Evolutionary conservation across 2,329 filamentous ascomycete species (phyloP).

Genomic region (Calonectria leucothoes): DNA sequence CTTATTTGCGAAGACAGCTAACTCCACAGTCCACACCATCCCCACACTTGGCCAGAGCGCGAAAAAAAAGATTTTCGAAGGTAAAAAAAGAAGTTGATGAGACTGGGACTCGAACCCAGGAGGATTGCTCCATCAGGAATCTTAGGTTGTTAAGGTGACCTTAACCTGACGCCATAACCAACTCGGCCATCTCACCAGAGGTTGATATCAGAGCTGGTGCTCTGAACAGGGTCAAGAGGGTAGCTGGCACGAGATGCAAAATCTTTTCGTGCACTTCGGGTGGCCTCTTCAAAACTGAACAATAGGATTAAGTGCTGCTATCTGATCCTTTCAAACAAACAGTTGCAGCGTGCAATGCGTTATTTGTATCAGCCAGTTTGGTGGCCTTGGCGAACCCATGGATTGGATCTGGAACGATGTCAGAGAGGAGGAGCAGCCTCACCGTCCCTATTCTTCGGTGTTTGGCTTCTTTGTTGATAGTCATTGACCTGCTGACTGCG

Average conservation of each 20-base stretch:
- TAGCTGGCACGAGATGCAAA: neutral
- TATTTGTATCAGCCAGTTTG: no score
- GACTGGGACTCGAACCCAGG: conserved; percentile 8
- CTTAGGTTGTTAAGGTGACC: conserved; percentile 6
- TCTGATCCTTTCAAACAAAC: no score
- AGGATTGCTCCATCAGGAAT: conserved; percentile 7
- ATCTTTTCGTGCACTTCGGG: rapidly evolving
- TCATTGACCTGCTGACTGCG: no score
- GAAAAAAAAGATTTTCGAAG: neutral
- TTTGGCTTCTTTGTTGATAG: no score
- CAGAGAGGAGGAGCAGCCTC: no score
- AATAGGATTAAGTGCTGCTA: neutral
- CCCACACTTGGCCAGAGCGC: neutral
- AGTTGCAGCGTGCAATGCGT: no score
- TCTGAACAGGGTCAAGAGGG: neutral
- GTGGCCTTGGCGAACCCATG: no score
- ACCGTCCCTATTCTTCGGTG: no score
- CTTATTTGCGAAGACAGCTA: no score
- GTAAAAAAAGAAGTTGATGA: neutral
- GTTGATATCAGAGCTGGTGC: neutral
- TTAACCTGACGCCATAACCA: conserved; percentile 10
- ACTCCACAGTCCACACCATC: no score
- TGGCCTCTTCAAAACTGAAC: neutral
- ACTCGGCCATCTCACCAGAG: conserved; percentile 1
- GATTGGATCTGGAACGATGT: no score